phyloP scores from a whole-genome alignment of 1,284 basidiomycete genomes.

The Puccinia novopanici region DNA sequence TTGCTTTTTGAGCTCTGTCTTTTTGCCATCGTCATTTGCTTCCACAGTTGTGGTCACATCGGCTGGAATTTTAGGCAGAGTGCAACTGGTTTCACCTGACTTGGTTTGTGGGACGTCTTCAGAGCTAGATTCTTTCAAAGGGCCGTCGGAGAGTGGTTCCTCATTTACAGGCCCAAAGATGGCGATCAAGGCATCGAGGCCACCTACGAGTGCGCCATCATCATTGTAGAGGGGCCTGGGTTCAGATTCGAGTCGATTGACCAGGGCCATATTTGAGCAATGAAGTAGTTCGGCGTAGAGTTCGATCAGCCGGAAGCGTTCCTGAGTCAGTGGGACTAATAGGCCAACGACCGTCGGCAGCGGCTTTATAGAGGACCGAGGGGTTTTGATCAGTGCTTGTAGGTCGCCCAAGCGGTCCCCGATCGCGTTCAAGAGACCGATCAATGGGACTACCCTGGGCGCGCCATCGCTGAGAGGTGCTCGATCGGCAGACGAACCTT shows the following conservation, averaged over 20 bases:
- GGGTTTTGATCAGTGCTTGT: constrained; percentile 29
- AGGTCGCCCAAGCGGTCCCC: constrained; percentile 34
- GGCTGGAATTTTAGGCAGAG: constrained; percentile 2
- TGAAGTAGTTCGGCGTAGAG: constrained; percentile 95
- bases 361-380: constrained; percentile 40
- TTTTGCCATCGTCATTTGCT: constrained; percentile 3
- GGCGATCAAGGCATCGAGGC: constrained; percentile 75
- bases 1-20: not conserved
- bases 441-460: constrained; percentile 66
- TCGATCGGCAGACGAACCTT: constrained; percentile 57
- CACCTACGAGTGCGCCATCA: constrained; percentile 77
- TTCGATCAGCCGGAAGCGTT: constrained; percentile 95
- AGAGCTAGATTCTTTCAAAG: not conserved
- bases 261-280: constrained; percentile 94
- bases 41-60: not conserved
- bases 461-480: constrained; percentile 50
- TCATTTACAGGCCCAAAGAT: constrained; percentile 65
- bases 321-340: constrained; percentile 82
- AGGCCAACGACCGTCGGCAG: constrained; percentile 60
- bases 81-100: constrained; percentile 42
- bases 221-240: constrained; percentile 69
- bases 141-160: not conserved
- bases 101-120: not conserved
- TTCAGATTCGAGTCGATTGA: constrained; percentile 73
- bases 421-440: constrained; percentile 64